Percentiles rank a stretch among this genome's conserved stretches.
Evolutionary conservation across 2,329 filamentous ascomycete genomes (phyloP).

Genomic region (Fusarium ambrosium): DNA sequence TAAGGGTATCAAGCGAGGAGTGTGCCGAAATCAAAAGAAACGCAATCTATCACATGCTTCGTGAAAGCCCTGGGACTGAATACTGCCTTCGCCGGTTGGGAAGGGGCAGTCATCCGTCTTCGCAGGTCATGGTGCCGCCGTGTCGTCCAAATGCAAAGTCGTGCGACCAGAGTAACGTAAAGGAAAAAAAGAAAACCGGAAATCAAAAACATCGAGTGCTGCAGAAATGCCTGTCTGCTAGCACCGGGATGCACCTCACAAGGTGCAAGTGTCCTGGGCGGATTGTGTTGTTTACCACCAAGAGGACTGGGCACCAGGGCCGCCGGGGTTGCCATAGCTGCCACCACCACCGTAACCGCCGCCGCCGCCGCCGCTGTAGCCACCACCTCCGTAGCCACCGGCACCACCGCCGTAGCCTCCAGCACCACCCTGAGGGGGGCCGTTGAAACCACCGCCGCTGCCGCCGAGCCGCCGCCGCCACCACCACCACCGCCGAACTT

Average conservation of each 20-base stretch:
- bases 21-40: conserved; percentile 60
- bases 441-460: conserved; percentile 54
- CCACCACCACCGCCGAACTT: conserved; percentile 74
- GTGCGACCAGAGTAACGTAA: conserved; percentile 49
- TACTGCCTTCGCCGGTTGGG: conserved; percentile 52
- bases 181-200: conserved; percentile 42
- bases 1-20: conserved; percentile 61
- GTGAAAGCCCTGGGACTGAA: conserved; percentile 57
- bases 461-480: conserved; percentile 58
- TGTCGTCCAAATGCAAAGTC: conserved; percentile 53
- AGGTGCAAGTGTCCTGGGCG: conserved; percentile 20
- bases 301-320: conserved; percentile 73
- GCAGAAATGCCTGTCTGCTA: conserved; percentile 26
- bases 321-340: conserved; percentile 77
- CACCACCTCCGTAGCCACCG: conserved; percentile 72
- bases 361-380: conserved; percentile 68
- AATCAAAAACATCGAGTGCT: conserved; percentile 43
- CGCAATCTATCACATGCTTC: conserved; percentile 61
- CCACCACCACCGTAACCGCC: conserved; percentile 60
- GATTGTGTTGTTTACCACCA: conserved; percentile 71
- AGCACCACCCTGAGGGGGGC: conserved; percentile 50
- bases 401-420: conserved; percentile 60
- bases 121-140: conserved; percentile 59
- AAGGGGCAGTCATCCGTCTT: conserved; percentile 52
- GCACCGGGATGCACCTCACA: conserved; percentile 38